A percentile compares a stretch with the other conserved stretches of the same genome.
phyloP scores from a whole-genome alignment of 1,284 basidiomycete species.

The Lignosus rhinocerotis region DNA sequence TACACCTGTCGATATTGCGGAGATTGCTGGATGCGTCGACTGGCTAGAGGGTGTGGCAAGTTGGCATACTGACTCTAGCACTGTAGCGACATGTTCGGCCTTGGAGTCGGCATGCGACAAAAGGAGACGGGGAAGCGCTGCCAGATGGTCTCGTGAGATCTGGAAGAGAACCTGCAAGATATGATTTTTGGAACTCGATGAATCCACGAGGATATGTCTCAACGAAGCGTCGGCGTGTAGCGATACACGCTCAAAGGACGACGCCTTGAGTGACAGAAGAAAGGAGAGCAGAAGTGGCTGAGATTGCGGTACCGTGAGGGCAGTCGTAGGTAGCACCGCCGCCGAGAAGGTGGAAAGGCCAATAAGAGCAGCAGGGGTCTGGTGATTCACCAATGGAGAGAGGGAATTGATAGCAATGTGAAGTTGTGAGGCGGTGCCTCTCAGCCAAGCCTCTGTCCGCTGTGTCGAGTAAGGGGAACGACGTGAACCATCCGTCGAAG shows the following conservation, averaged over 20 bases:
- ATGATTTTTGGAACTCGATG: conserved; percentile 42
- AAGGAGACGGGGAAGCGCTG: conserved; percentile 76
- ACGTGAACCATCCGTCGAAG: conserved; percentile 15
- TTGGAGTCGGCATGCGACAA: conserved; percentile 69
- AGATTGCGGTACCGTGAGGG: conserved; percentile 62
- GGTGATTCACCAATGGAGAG: conserved; percentile 63
- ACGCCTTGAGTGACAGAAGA: conserved; percentile 62
- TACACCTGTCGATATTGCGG: conserved; percentile 55
- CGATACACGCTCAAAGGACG: conserved; percentile 56
- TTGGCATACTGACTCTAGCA: conserved; percentile 72
- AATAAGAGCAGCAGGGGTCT: conserved; percentile 59
- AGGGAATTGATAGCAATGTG: conserved; percentile 68
- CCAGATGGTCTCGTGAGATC: conserved; percentile 62
- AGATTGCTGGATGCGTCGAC: conserved; percentile 29
- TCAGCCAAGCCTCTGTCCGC: conserved; percentile 60
- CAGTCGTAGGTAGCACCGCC: conserved; percentile 52
- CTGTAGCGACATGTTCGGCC: conserved; percentile 63
- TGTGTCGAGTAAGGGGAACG: conserved; percentile 43
- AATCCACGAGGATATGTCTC: conserved; percentile 42
- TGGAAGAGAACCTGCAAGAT: conserved; percentile 56
- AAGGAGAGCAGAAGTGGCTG: conserved; percentile 69
- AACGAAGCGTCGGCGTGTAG: conserved; percentile 49
- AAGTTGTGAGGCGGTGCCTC: conserved; percentile 64
- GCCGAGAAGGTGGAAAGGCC: conserved; percentile 59
- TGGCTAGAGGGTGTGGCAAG: conserved; percentile 32